phyloP scores from a whole-genome alignment of 164 flowering plant species.

The Vitis rotundifolia region DNA sequence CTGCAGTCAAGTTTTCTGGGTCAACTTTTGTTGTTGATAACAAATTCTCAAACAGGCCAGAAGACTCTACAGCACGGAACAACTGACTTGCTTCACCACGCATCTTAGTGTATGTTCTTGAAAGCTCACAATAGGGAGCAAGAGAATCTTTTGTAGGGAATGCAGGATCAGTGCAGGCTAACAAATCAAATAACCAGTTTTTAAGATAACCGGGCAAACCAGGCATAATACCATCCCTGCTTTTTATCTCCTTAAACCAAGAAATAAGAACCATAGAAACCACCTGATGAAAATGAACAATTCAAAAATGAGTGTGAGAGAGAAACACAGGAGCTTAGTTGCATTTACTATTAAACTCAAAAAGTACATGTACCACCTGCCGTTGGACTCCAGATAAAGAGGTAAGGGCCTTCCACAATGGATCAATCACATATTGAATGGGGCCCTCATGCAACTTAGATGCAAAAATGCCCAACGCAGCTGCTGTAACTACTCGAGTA shows the following conservation, averaged over 20 bases:
- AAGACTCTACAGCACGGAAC: slow-evolving; percentile 49
- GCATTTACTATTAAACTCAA: neutral
- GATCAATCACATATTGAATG: slow-evolving; percentile 53
- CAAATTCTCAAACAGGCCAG: slow-evolving; percentile 34
- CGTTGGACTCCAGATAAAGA: slow-evolving; percentile 95
- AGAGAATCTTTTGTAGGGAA: slow-evolving; percentile 80
- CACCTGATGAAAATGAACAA: slow-evolving; percentile 47
- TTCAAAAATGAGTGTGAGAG: neutral
- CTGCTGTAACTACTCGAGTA: slow-evolving; percentile 82
- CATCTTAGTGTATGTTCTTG: slow-evolving; percentile 95
- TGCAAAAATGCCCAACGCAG: slow-evolving; percentile 84
- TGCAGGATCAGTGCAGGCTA: slow-evolving; percentile 81
- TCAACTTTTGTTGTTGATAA: slow-evolving; percentile 42
- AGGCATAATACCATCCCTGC: slow-evolving; percentile 26
- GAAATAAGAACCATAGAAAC: slow-evolving; percentile 87
- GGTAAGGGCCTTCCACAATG: slow-evolving; percentile 68
- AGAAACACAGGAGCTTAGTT: neutral
- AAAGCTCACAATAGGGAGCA: slow-evolving; percentile 90
- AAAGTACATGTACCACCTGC: slow-evolving; percentile 54
- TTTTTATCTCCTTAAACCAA: slow-evolving; percentile 86
- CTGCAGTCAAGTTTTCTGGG: slow-evolving; percentile 59
- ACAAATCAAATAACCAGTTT: slow-evolving; percentile 72
- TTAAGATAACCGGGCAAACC: slow-evolving; percentile 40
- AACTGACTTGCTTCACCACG: slow-evolving; percentile 77
- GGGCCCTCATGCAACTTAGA: slow-evolving; percentile 68